Percentiles rank a stretch among this genome's conserved stretches.
phyloP scores from a whole-genome alignment of 2,329 filamentous ascomycete species.

The Davidsoniella eucalypti region DNA sequence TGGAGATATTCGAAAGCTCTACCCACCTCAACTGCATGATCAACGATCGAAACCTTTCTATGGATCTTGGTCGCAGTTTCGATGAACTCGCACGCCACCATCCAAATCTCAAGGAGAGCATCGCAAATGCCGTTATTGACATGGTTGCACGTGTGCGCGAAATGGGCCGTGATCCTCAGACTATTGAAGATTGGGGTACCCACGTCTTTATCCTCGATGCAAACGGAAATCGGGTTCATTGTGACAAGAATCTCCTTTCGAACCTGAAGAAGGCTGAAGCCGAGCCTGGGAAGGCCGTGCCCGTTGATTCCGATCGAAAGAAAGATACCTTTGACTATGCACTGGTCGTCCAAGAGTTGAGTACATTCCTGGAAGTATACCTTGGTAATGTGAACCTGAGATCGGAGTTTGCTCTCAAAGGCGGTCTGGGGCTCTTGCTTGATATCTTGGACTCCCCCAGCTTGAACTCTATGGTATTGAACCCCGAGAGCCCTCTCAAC shows the following conservation, averaged over 20 bases:
- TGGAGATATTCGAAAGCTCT: slow-evolving; percentile 93
- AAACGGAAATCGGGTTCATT: slow-evolving; percentile 34
- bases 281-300: neutral
- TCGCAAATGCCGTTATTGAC: slow-evolving; percentile 70
- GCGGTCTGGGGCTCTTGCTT: slow-evolving; percentile 68
- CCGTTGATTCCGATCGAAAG: neutral
- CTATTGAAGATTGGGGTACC: slow-evolving; percentile 54
- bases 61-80: slow-evolving; percentile 64
- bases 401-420: slow-evolving; percentile 55
- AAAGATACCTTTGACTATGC: slow-evolving; percentile 10
- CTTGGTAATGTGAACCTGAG: slow-evolving; percentile 60
- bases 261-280: slow-evolving; percentile 16
- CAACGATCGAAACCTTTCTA: slow-evolving; percentile 50
- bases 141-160: slow-evolving; percentile 74
- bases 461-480: slow-evolving; percentile 50
- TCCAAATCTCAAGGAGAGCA: slow-evolving; percentile 60
- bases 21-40: slow-evolving; percentile 75
- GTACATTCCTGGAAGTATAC: slow-evolving; percentile 60
- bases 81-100: slow-evolving; percentile 93
- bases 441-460: slow-evolving; percentile 73
- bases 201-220: slow-evolving; percentile 53
- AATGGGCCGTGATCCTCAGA: slow-evolving; percentile 55
- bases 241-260: slow-evolving; percentile 27
- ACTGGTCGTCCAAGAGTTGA: slow-evolving; percentile 23
- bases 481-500: slow-evolving; percentile 16